Conservation (phyloP, 768 basidiomycete genomes). For the Agrocybe praecox region DNA sequence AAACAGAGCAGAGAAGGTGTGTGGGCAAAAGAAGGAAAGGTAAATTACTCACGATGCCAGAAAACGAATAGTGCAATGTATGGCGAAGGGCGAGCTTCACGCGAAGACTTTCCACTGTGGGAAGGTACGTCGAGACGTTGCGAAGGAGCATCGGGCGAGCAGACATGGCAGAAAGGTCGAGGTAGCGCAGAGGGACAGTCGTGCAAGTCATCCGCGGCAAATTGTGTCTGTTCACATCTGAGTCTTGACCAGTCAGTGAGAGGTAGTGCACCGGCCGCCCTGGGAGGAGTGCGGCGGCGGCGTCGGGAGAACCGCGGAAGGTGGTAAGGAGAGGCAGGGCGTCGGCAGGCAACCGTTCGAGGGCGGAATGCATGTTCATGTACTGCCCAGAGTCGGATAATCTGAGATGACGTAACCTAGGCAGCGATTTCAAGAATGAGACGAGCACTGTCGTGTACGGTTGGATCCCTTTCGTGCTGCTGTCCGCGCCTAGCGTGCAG, state of each 20-base stretch:
- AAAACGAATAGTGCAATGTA: constrained; percentile 64
- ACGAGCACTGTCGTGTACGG: constrained; percentile 42
- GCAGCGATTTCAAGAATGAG: constrained; percentile 44
- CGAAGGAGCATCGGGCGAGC: constrained; percentile 59
- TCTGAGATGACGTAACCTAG: constrained; percentile 45
- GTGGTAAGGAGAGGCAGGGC: constrained; percentile 51
- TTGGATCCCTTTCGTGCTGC: constrained; percentile 40
- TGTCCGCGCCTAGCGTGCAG: constrained; percentile 49
- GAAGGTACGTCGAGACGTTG: constrained; percentile 54
- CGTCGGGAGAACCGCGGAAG: constrained; percentile 62
- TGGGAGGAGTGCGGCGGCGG: constrained; percentile 62
- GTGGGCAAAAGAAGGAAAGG: constrained; percentile 10
- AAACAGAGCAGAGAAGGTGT: not conserved
- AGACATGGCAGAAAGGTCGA: constrained; percentile 64
- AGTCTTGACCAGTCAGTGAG: constrained; percentile 57
- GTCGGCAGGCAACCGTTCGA: constrained; percentile 38
- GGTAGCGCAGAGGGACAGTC: constrained; percentile 46
- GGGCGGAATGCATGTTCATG: constrained; percentile 39
- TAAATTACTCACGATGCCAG: constrained; percentile 60
- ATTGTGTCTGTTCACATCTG: constrained; percentile 53
- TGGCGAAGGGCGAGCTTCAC: constrained; percentile 64
- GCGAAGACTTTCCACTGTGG: constrained; percentile 50
- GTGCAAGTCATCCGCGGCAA: constrained; percentile 52
- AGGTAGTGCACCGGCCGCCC: constrained; percentile 61
- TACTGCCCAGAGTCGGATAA: constrained; percentile 35